A percentile compares a stretch with the other conserved stretches of the same genome.
Evolutionary conservation across 2,329 filamentous ascomycete genomes (phyloP).

Genomic region (Epichloe typhina): DNA sequence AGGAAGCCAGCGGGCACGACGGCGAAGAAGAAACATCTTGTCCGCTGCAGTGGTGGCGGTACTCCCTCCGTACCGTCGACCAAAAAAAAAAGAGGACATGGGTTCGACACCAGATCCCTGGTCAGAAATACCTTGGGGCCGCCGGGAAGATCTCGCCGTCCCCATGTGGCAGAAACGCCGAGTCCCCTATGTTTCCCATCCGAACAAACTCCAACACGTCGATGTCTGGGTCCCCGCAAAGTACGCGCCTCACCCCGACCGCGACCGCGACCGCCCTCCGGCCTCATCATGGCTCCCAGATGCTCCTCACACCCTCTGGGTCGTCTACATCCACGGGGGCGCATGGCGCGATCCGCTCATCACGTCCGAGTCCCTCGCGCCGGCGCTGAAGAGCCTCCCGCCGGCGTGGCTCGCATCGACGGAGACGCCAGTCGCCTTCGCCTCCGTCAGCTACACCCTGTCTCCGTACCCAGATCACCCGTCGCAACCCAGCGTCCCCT

Average conservation of each 20-base stretch:
- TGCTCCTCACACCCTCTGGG: constrained; percentile 5
- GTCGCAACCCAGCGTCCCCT: constrained; percentile 1
- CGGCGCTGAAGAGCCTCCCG: constrained; percentile 2
- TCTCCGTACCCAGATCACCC: constrained; percentile 5
- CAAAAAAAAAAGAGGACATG: neutral
- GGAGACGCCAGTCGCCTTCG: constrained; percentile 4
- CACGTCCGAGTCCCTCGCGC: constrained; percentile 6
- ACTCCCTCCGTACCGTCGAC: too few species aligned
- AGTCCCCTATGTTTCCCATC: constrained; percentile 1
- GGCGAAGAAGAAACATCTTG: too few species aligned
- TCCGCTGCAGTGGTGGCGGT: too few species aligned
- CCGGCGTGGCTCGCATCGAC: neutral
- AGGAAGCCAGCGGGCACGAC: too few species aligned
- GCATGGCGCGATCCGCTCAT: constrained; percentile 15
- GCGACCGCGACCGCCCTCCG: neutral
- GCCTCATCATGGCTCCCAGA: constrained; percentile 5
- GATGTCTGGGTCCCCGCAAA: constrained; percentile 4
- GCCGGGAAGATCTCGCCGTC: neutral
- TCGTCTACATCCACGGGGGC: constrained; percentile 15
- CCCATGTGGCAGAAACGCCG: constrained; percentile 7
- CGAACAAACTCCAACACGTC: constrained; percentile 4
- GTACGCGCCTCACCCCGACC: neutral
- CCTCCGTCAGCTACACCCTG: constrained; percentile 6
- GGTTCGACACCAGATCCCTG: constrained; percentile 1
- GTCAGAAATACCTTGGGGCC: constrained; percentile 1